Conservation (phyloP, 2,329 filamentous ascomycete genomes). For the Aspergillus melleus region DNA sequence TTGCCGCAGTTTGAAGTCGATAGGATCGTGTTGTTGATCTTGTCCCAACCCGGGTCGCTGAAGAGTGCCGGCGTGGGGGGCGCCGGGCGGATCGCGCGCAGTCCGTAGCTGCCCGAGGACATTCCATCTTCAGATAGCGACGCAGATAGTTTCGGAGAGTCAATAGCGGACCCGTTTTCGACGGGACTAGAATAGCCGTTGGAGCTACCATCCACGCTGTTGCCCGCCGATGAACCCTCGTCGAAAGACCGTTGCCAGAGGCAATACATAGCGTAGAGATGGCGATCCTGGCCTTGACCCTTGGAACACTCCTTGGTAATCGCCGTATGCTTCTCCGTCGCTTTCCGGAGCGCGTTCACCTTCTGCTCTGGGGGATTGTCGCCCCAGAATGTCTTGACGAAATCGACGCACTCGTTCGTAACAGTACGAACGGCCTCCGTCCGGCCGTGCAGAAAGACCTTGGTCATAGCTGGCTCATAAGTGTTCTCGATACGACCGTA, state of each 20-base stretch:
- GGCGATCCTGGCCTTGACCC: constrained; percentile 85
- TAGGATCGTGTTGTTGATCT: constrained; percentile 88
- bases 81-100: constrained; percentile 46
- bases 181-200: constrained; percentile 65
- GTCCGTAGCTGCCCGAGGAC: constrained; percentile 57
- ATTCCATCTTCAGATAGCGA: constrained; percentile 44
- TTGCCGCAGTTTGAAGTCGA: constrained; percentile 99
- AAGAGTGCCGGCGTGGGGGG: constrained; percentile 72
- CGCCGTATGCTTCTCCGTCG: constrained; percentile 77
- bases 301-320: constrained; percentile 84
- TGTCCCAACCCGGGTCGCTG: constrained; percentile 87
- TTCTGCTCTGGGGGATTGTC: constrained; percentile 82
- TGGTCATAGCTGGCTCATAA: constrained; percentile 98
- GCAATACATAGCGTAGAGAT: constrained; percentile 90
- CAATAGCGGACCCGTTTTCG: constrained; percentile 29
- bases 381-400: constrained; percentile 92
- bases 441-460: constrained; percentile 85
- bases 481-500: constrained; percentile 93
- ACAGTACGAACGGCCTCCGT: constrained; percentile 92
- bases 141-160: constrained; percentile 35
- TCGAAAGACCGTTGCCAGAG: constrained; percentile 91
- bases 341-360: constrained; percentile 78
- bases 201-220: constrained; percentile 53
- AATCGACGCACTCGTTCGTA: constrained; percentile 78
- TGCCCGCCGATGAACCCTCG: constrained; percentile 59